These are phyloP conservation scores for Scheffersomyces ergatensis DNA, from an alignment of 805 yeast species.

Conservation along the genomic window DNA sequence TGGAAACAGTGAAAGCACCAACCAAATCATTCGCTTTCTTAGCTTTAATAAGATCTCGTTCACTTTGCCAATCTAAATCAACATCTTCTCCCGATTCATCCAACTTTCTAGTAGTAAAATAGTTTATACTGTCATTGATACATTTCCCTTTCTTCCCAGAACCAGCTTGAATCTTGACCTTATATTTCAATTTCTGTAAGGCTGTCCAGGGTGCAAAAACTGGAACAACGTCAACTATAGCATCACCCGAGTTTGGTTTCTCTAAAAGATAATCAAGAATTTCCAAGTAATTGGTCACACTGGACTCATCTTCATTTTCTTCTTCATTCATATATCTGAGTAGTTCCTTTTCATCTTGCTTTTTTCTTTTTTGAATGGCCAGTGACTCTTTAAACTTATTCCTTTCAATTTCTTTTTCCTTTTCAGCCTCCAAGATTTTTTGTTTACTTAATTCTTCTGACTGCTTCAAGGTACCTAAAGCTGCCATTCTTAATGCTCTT, in stretches of 20 bases:
- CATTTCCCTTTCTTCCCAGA: constrained; percentile 86
- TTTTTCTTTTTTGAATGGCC: constrained; percentile 41
- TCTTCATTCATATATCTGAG: constrained; percentile 39
- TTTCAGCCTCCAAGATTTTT: constrained; percentile 8
- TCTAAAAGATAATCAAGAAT: constrained; percentile 45
- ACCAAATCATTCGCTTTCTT: constrained; percentile 66
- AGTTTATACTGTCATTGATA: constrained; percentile 61
- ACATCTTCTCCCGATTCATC: constrained; percentile 42
- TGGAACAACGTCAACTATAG: constrained; percentile 65
- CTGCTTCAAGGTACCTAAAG: constrained; percentile 78
- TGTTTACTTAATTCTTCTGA: constrained; percentile 27
- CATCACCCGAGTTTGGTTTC: constrained; percentile 50
- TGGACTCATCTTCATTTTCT: constrained; percentile 28
- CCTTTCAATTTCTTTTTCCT: constrained; percentile 16
- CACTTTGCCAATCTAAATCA: constrained; percentile 70
- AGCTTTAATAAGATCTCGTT: constrained; percentile 52
- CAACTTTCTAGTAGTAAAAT: constrained; percentile 50
- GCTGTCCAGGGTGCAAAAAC: constrained; percentile 94
- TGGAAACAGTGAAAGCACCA: constrained; percentile 66
- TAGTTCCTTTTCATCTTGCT: constrained; percentile 44
- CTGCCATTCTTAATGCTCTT: constrained; percentile 67
- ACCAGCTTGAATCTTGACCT: constrained; percentile 80
- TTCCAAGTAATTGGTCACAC: constrained; percentile 32
- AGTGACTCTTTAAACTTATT: constrained; percentile 20
- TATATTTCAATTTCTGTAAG: constrained; percentile 69